phyloP scores from a whole-genome alignment of 768 basidiomycete species.

The Scleroderma citrinum region DNA sequence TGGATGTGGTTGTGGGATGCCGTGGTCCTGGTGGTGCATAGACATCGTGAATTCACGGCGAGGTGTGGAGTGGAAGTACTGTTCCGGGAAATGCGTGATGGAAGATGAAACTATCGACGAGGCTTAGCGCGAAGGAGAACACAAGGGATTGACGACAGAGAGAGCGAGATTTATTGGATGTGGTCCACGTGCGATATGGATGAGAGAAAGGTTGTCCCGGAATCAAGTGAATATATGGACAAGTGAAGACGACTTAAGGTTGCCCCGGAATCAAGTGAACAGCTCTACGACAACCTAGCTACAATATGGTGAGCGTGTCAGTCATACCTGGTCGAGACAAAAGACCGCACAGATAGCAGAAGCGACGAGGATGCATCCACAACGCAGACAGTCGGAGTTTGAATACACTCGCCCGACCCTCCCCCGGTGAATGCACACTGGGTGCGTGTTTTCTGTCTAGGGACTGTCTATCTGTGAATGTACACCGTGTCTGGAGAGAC shows the following conservation, averaged over 20 bases:
- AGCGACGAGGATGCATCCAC: neutral
- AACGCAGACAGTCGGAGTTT: slow-evolving; percentile 12
- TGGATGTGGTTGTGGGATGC: slow-evolving; percentile 24
- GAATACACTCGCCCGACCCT: slow-evolving; percentile 1
- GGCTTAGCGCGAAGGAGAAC: slow-evolving; percentile 4
- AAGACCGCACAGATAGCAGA: neutral
- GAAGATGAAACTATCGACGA: neutral
- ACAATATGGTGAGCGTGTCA: too few species aligned
- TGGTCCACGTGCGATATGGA: slow-evolving; percentile 7
- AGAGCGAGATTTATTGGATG: too few species aligned
- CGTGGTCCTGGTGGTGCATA: slow-evolving; percentile 41
- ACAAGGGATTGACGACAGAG: too few species aligned
- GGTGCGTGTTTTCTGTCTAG: too few species aligned
- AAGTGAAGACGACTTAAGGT: slow-evolving; percentile 1
- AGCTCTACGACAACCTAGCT: neutral
- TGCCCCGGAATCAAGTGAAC: slow-evolving; percentile 3
- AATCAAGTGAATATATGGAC: slow-evolving; percentile 7
- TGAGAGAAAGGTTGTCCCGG: slow-evolving; percentile 1
- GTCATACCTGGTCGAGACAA: too few species aligned
- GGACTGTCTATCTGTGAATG: too few species aligned
- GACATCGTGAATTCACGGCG: slow-evolving; percentile 39
- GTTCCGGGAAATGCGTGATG: slow-evolving; percentile 14
- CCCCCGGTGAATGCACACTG: too few species aligned
- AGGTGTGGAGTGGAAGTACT: slow-evolving; percentile 19
- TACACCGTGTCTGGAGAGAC: too few species aligned